Evolutionary conservation across 306 rosid species (phyloP).

Genomic region (Vicia villosa): DNA sequence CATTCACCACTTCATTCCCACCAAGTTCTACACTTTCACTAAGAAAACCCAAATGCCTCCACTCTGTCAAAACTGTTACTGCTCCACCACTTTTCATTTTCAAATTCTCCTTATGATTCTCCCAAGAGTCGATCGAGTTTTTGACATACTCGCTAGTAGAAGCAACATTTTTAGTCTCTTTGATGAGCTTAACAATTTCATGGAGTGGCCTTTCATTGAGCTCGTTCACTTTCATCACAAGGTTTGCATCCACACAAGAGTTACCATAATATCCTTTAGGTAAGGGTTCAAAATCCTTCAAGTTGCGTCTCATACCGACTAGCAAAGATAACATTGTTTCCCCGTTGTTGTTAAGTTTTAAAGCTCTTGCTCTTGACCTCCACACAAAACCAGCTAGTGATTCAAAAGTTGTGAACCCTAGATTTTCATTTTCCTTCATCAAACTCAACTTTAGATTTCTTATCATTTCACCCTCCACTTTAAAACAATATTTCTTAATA

Average conservation of each 20-base stretch:
- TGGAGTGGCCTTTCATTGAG: conserved; percentile 9
- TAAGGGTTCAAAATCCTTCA: conserved; percentile 33
- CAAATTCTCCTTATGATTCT: not conserved
- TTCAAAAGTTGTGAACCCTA: conserved; percentile 36
- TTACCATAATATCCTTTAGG: conserved; percentile 55
- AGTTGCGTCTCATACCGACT: conserved; percentile 35
- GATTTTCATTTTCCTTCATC: conserved; percentile 6
- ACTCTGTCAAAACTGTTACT: conserved; percentile 28
- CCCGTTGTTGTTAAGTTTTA: conserved; percentile 35
- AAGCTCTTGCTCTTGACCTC: conserved; percentile 24
- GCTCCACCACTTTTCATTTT: conserved; percentile 27
- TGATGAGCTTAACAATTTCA: conserved; percentile 38
- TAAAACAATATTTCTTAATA: not conserved
- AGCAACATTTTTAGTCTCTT: conserved; percentile 19
- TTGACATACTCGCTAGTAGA: conserved; percentile 1
- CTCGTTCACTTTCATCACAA: conserved; percentile 36
- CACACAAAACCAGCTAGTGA: conserved; percentile 40
- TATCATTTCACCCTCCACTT: conserved; percentile 23
- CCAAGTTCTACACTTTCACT: conserved; percentile 40
- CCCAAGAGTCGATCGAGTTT: conserved; percentile 1
- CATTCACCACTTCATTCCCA: conserved; percentile 8
- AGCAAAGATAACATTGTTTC: not conserved
- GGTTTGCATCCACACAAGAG: conserved; percentile 3
- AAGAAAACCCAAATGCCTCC: conserved; percentile 40
- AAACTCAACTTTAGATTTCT: conserved; percentile 37